Percentiles rank a stretch among this genome's conserved stretches.
Evolutionary conservation across 2,329 filamentous ascomycete genomes (phyloP).

Genomic region (Cercospora sp.): DNA sequence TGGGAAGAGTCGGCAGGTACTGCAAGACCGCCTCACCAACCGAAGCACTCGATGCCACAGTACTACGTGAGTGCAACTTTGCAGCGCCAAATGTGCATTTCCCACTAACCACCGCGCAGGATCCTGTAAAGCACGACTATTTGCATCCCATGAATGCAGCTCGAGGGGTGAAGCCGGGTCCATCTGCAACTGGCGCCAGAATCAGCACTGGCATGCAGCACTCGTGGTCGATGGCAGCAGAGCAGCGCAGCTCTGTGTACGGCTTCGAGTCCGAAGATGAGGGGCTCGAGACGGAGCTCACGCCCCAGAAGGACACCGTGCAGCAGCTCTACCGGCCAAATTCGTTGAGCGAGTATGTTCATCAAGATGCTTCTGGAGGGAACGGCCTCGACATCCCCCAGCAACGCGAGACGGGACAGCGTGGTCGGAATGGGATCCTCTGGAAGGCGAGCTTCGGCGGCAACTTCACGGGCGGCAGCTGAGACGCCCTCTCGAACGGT

Average conservation of each 20-base stretch:
- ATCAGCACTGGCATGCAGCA: background rate
- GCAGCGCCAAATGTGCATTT: background rate
- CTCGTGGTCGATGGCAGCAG: background rate
- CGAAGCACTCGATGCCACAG: background rate
- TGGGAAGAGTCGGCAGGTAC: background rate
- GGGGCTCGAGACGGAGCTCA: background rate
- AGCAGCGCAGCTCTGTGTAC: background rate
- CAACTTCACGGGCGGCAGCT: conserved; percentile 3
- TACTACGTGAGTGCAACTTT: background rate
- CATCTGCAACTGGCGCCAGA: background rate
- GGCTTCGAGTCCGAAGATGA: background rate
- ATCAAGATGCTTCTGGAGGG: background rate
- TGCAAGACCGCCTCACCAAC: background rate
- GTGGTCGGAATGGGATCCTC: background rate
- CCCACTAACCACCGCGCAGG: background rate
- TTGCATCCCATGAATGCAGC: background rate
- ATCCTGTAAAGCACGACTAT: background rate
- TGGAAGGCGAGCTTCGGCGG: conserved; percentile 7
- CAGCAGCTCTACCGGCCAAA: background rate
- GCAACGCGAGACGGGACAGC: background rate
- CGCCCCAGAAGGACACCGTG: background rate
- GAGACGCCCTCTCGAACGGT: background rate
- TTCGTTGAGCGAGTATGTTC: background rate
- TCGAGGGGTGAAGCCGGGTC: background rate
- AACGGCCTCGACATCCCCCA: background rate